A percentile compares a stretch with the other conserved stretches of the same genome.
phyloP scores from a whole-genome alignment of 257 asterid species.

The Mitragyna speciosa region DNA sequence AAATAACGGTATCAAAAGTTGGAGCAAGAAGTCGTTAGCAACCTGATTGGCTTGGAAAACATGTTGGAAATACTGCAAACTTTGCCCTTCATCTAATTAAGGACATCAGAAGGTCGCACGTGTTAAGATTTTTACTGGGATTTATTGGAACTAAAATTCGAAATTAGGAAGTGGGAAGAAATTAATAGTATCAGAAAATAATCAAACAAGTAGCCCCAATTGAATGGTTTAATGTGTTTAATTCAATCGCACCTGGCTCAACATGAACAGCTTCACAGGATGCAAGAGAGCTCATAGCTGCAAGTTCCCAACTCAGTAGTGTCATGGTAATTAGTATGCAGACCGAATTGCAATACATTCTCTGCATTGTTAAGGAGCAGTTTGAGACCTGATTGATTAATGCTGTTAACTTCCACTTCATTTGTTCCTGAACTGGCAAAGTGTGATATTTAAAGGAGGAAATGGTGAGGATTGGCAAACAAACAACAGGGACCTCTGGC shows the following conservation, averaged over 20 bases:
- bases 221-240: too few relatives aligned
- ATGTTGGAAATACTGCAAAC: background rate
- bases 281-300: constrained; percentile 2
- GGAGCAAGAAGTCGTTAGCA: background rate
- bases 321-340: background rate
- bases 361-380: background rate
- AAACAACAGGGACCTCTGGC: background rate
- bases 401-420: background rate
- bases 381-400: background rate
- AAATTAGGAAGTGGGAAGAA: too few relatives aligned
- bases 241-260: background rate
- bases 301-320: constrained; percentile 1
- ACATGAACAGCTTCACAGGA: constrained; percentile 2
- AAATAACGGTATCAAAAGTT: background rate
- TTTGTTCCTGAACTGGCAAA: background rate
- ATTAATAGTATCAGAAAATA: too few relatives aligned
- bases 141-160: too few relatives aligned
- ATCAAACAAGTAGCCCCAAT: too few relatives aligned
- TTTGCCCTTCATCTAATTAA: constrained; percentile 1
- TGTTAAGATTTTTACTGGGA: too few relatives aligned
- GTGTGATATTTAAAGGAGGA: background rate
- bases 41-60: background rate
- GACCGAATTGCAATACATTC: constrained; percentile 9
- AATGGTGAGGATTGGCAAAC: constrained; percentile 1
- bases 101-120: background rate